Percentiles rank a stretch among this genome's conserved stretches.
These are phyloP conservation scores for Populus pruinosa DNA, from an alignment of 345 rosid species.

Conservation along the genomic window DNA sequence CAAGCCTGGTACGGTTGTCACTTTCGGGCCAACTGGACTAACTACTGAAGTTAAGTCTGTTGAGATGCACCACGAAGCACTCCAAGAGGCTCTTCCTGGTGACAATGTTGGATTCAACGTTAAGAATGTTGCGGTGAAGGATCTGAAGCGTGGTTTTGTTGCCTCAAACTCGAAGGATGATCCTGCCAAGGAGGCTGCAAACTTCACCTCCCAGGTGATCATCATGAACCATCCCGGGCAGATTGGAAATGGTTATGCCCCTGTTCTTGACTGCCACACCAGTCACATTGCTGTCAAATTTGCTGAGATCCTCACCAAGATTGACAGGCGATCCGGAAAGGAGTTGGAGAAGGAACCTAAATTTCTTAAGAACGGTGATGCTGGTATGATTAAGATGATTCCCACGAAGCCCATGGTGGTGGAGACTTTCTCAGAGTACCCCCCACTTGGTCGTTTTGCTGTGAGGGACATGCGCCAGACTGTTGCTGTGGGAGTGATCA, in stretches of 20 bases:
- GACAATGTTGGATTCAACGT: conserved; percentile 81
- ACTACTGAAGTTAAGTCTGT: conserved; percentile 88
- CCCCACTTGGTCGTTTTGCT: conserved; percentile 82
- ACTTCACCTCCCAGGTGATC: conserved; percentile 75
- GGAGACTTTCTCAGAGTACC: conserved; percentile 70
- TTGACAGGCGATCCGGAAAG: conserved; percentile 72
- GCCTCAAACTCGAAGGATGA: conserved; percentile 89
- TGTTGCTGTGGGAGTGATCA: conserved; percentile 81
- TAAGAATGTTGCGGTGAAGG: conserved; percentile 83
- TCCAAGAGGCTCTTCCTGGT: conserved; percentile 67
- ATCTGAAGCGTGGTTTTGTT: conserved; percentile 71
- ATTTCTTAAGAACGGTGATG: conserved; percentile 79
- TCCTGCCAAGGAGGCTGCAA: conserved; percentile 71
- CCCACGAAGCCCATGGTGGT: conserved; percentile 94
- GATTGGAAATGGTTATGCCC: conserved; percentile 84
- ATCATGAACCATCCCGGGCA: conserved; percentile 93
- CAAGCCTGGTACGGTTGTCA: conserved; percentile 75
- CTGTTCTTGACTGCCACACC: conserved; percentile 80
- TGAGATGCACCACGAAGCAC: conserved; percentile 94
- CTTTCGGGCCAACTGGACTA: conserved; percentile 68
- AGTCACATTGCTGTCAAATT: conserved; percentile 81
- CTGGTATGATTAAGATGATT: conserved; percentile 80
- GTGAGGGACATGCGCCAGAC: conserved; percentile 94
- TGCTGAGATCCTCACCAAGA: conserved; percentile 61
- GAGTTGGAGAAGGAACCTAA: conserved; percentile 85